Base-by-base conservation (phyloP, 805 yeast genomes). In the Cyberlindnera xylosilytica region DNA sequence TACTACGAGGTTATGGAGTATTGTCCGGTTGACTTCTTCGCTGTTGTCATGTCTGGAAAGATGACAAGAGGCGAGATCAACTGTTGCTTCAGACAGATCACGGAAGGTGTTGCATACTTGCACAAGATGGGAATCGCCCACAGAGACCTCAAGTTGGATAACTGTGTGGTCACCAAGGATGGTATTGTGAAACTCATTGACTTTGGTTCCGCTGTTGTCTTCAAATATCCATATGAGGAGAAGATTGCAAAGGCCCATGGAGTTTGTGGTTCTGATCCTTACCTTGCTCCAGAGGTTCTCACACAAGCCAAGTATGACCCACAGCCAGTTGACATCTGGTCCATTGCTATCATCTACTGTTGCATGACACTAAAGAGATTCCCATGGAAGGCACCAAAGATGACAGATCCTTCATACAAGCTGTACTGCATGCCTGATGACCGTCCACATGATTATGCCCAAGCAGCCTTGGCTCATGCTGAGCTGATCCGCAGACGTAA, bases 1-100 rank as follows among this genome's bases (percentile, higher is more conserved):
- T 85, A 83, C 62, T 83, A 74, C 55, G 89, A 86, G 64, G 82
- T 86, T 28, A 86, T 86, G 93, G 93, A 86, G 61, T 86, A 83
- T 56, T 85, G 90, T 44, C 93, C 91, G 20, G 74, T 79, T 32
- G 95, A 86, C 65, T 84, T 86, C 62, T 86, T 86, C 59, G 88
- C 89, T 0, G 88, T 86, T 34, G 95, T 86, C 13, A 86, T 86
- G 95, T 81, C 88, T 4, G 90, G 89, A 19, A 74, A 79, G 54
- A 83, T 86, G 90, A 72, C 85, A 6, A 72, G 93, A 56, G 81
- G 81, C 41, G 95, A 86, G 61, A 83, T 85, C 50, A 85, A 85
- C 57, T 86, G 95, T 60, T 86, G 88, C 59, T 69, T 86, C 44
- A 83, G 80, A 60, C 95, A 86, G 64, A 72, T 86, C 32, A 67